phyloP scores from a whole-genome alignment of 1,139 yeast species.

The Kodamaea sp. region DNA sequence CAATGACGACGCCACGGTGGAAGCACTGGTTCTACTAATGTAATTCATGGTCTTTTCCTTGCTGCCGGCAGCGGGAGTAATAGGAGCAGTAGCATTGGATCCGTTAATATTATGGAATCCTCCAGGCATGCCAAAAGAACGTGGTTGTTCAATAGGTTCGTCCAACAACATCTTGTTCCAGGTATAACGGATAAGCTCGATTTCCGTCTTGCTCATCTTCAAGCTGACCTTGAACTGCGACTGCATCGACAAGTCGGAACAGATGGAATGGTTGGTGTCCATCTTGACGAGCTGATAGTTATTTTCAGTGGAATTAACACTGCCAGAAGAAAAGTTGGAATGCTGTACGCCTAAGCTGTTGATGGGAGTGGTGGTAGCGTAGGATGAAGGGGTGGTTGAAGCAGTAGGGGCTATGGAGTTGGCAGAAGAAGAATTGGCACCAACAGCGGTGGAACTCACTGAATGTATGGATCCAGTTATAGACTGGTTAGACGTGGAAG shows the following conservation, averaged over 20 bases:
- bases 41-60: slow-evolving; percentile 16
- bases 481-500: neutral
- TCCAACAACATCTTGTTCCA: slow-evolving; percentile 49
- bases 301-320: slow-evolving; percentile 12
- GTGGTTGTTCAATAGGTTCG: slow-evolving; percentile 25
- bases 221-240: slow-evolving; percentile 30
- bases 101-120: slow-evolving; percentile 24
- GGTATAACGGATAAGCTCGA: slow-evolving; percentile 42
- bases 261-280: slow-evolving; percentile 51
- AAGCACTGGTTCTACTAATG: slow-evolving; percentile 20
- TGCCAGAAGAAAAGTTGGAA: slow-evolving; percentile 9
- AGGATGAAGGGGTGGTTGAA: neutral
- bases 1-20: slow-evolving; percentile 45
- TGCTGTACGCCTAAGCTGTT: slow-evolving; percentile 2
- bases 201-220: slow-evolving; percentile 33
- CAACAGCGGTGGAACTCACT: neutral
- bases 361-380: slow-evolving; percentile 2
- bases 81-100: slow-evolving; percentile 9
- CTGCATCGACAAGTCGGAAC: slow-evolving; percentile 27
- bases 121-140: slow-evolving; percentile 32
- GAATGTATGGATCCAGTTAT: neutral
- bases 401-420: neutral
- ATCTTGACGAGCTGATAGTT: slow-evolving; percentile 42
- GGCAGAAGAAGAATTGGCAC: neutral
- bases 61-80: slow-evolving; percentile 12